phyloP scores from a whole-genome alignment of 1,284 basidiomycete genomes.

The Fomitopsis schrenkii region DNA sequence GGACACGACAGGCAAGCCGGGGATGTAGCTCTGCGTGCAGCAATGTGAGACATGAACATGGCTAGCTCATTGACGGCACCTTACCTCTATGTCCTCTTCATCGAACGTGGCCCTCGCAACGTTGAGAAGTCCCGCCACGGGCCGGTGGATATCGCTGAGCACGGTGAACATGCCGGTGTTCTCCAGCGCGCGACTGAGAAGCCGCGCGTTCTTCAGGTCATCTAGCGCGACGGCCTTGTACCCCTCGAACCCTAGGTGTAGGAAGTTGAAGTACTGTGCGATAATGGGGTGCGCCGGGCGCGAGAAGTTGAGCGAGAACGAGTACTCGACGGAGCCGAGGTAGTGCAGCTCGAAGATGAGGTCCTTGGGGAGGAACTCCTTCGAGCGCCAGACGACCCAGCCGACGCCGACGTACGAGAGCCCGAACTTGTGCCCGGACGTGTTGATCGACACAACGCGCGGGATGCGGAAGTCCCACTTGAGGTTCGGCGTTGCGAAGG shows the following conservation, averaged over 20 bases:
- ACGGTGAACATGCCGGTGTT: constrained; percentile 74
- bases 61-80: constrained; percentile 1
- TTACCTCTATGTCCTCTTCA: constrained; percentile 54
- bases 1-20: constrained; percentile 87
- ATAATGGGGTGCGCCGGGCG: constrained; percentile 89
- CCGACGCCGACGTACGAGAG: constrained; percentile 86
- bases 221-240: constrained; percentile 72
- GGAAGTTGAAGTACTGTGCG: constrained; percentile 89
- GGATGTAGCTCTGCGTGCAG: constrained; percentile 51
- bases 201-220: constrained; percentile 82
- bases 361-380: constrained; percentile 77
- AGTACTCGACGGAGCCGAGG: constrained; percentile 51
- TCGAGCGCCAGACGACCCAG: constrained; percentile 83
- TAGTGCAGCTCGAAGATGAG: constrained; percentile 94
- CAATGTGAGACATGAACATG: too few species aligned
- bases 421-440: constrained; percentile 89
- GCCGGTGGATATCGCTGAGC: constrained; percentile 67
- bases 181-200: constrained; percentile 86
- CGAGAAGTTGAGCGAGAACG: constrained; percentile 94
- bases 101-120: constrained; percentile 29
- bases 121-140: constrained; percentile 26
- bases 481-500: constrained; percentile 76
- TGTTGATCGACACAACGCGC: constrained; percentile 87
- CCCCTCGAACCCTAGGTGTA: constrained; percentile 83
- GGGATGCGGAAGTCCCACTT: constrained; percentile 86